phyloP scores from a whole-genome alignment of 2,329 filamentous ascomycete species.

The Neonectria neomacrospora region DNA sequence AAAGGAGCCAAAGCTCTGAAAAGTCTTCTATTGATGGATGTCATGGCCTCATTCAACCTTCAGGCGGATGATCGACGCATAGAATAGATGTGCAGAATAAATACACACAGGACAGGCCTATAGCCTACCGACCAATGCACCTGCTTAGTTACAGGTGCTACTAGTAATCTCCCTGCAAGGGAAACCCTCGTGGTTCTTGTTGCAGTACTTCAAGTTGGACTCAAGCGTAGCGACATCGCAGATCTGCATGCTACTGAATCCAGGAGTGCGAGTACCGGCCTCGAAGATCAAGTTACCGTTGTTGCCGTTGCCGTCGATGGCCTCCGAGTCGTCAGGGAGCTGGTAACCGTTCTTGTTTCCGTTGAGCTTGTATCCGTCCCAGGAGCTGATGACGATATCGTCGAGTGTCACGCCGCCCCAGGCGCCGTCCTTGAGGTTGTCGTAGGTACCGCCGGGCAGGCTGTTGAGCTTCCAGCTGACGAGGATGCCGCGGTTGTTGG shows the following conservation, averaged over 20 bases:
- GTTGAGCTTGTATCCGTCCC: conserved; percentile 15
- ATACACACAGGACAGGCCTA: neutral
- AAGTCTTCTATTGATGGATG: too few relatives aligned
- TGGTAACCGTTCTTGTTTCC: conserved; percentile 16
- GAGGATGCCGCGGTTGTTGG: conserved; percentile 4
- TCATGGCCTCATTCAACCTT: neutral
- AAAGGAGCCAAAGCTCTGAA: too few relatives aligned
- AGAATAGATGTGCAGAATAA: neutral
- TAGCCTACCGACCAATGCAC: neutral
- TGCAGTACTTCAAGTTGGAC: conserved; percentile 9
- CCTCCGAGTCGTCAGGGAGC: neutral
- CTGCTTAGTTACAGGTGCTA: neutral
- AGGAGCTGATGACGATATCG: conserved; percentile 16
- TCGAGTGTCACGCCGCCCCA: conserved; percentile 15
- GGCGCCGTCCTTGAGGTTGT: conserved; percentile 7
- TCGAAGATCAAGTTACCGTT: conserved; percentile 11
- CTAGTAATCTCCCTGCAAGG: conserved; percentile 1
- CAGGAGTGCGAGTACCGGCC: conserved; percentile 8
- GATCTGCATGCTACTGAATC: conserved; percentile 5
- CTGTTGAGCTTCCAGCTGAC: conserved; percentile 7
- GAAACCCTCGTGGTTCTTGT: neutral
- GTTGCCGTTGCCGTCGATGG: conserved; percentile 7
- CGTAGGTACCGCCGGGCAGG: conserved; percentile 4
- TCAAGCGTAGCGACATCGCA: conserved; percentile 6
- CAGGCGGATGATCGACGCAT: neutral